These are phyloP conservation scores for Termitomyces eurrhizus DNA, from an alignment of 768 basidiomycete genomes.

Conservation along the genomic window DNA sequence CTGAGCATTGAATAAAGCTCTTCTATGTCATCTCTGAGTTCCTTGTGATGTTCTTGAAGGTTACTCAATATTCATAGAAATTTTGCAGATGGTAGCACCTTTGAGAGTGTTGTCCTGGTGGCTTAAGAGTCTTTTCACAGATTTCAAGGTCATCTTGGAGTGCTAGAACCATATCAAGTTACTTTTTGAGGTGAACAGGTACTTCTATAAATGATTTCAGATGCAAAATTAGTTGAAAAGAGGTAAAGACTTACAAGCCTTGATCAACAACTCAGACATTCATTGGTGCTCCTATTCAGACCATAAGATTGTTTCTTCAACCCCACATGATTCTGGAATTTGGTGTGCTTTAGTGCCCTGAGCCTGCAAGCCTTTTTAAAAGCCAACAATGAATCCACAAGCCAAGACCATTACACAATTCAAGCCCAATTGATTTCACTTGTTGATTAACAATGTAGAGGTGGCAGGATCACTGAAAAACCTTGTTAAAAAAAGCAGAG, in stretches of 20 bases:
- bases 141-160: too few species aligned
- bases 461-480: background rate
- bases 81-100: background rate
- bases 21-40: background rate
- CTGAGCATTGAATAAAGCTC: background rate
- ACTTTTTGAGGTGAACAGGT: conserved; percentile 6
- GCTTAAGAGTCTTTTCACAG: too few species aligned
- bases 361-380: background rate
- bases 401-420: background rate
- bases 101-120: too few species aligned
- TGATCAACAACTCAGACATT: background rate
- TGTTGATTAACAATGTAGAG: too few species aligned
- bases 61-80: background rate
- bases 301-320: background rate
- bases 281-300: background rate
- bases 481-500: too few species aligned
- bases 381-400: background rate
- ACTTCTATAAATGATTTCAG: conserved; percentile 14
- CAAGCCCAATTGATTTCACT: background rate
- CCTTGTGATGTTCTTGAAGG: background rate
- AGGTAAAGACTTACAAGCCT: background rate
- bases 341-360: too few species aligned
- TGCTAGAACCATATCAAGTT: background rate
- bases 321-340: background rate
- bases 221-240: fast-evolving